These are phyloP conservation scores for Penicillium psychrosexuale DNA, from an alignment of 2,329 filamentous ascomycete species.

Conservation along the genomic window DNA sequence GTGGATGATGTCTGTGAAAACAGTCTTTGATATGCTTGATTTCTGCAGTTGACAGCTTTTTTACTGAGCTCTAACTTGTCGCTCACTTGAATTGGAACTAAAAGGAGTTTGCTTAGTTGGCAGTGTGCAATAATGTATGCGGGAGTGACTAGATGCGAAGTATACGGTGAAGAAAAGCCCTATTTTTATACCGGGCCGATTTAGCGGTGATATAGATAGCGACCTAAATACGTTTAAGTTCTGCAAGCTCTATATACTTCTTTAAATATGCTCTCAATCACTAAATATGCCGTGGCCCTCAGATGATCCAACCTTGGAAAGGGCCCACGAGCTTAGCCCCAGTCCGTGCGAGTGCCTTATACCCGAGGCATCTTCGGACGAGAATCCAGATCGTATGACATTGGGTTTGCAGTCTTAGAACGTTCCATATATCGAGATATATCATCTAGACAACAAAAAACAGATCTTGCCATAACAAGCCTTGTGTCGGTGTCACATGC, in stretches of 20 bases:
- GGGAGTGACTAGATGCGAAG: background rate
- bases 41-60: background rate
- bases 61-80: background rate
- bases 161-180: background rate
- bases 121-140: background rate
- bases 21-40: background rate
- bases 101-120: background rate
- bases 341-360: conserved; percentile 4
- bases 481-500: conserved; percentile 8
- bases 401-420: too few species aligned
- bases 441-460: background rate
- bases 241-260: background rate
- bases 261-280: background rate
- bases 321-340: background rate
- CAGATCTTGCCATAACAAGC: background rate
- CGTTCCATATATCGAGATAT: background rate
- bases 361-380: background rate
- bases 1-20: background rate
- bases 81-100: background rate
- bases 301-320: background rate
- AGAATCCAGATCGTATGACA: background rate
- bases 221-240: background rate
- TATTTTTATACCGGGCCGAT: background rate
- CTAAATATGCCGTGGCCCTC: background rate
- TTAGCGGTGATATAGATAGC: background rate